Base-by-base conservation (phyloP, 164 flowering plant genomes). In the Magnolia officinalis region DNA sequence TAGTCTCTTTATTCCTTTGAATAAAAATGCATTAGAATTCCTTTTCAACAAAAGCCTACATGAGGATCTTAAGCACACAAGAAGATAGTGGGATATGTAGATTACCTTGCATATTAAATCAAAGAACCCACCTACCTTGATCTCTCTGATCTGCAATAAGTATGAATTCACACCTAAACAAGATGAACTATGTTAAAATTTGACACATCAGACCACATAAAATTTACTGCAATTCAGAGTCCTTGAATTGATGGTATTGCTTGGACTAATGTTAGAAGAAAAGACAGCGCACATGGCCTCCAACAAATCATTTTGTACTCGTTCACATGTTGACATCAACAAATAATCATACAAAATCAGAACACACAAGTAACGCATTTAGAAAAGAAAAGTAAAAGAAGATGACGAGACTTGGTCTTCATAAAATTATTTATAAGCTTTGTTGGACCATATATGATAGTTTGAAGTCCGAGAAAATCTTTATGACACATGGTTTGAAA, bases 101-200 rank as follows among this genome's bases (percentile, higher is more conserved):
- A 75, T 78, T 84, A 93, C 98, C 97, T 91, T 90, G 87, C 93
- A 89, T 50, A 82, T 79, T 78, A 95, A 82, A 83, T 89, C 86
- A 75, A 78, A 26, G 10, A 66, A 63, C 13, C 81, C 70, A 8
- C 80, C 86, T 76, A 80, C 85, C 70, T 73, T 84, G 74, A 91
- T 84, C 76, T 90, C 92, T 63, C 83, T 87, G 80, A 93, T 71
- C 13, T 78, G 72, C 13, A 70, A 19, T 20, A 58, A 37, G 58
- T 80, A 83, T 49, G 86, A 79, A 52, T 73, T 76, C 13, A 76
- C 50, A n/a, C 82, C 96, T 90, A 77, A 26, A 69, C 70, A 77
- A 77, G 72, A 26, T 81, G 6, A 76, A 31, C 55, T 6, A 50
- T 19, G 18, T 14, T 81, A 19, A 20, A 80, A 79, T 55, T 55